A percentile compares a stretch with the other conserved stretches of the same genome.
phyloP scores from a whole-genome alignment of 140 eudicot genomes.

The Senecio squalidus region DNA sequence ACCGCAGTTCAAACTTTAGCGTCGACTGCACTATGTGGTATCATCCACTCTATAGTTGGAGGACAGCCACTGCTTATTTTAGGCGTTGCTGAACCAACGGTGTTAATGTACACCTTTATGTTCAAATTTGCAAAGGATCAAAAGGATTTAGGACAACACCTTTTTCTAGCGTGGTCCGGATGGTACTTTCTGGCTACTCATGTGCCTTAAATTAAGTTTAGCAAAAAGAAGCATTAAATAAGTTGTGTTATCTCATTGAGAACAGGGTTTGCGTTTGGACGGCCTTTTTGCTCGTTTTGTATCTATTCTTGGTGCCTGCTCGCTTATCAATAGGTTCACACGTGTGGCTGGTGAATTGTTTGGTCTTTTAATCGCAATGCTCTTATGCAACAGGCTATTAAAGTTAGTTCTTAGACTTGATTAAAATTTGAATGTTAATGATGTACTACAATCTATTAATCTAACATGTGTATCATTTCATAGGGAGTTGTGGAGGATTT shows the following conservation, averaged over 20 bases:
- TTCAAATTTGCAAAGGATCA: constrained; percentile 86
- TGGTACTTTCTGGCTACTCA: constrained; percentile 52
- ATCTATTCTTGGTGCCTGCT: constrained; percentile 93
- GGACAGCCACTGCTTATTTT: constrained; percentile 95
- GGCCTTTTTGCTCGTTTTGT: constrained; percentile 85
- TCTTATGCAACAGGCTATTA: constrained; percentile 96
- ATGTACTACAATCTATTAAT: background rate
- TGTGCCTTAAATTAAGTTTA: constrained; percentile 3
- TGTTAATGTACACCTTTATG: constrained; percentile 95
- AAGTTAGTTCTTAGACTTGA: constrained; percentile 44
- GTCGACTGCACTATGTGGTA: constrained; percentile 91
- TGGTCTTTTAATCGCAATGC: constrained; percentile 95
- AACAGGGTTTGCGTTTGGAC: constrained; percentile 98
- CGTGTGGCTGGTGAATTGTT: constrained; percentile 95
- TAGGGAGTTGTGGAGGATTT: constrained; percentile 95
- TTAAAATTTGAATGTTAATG: background rate
- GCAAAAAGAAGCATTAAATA: background rate
- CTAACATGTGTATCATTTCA: constrained; percentile 12
- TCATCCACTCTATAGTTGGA: constrained; percentile 90
- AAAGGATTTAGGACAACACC: constrained; percentile 80
- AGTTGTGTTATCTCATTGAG: constrained; percentile 14
- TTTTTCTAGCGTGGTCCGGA: constrained; percentile 94
- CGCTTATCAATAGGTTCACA: constrained; percentile 86
- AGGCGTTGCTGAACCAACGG: constrained; percentile 99
- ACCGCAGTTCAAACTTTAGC: constrained; percentile 99